Evolutionary conservation across 1,284 basidiomycete genomes (phyloP).

Genomic region (Lentinus polychrous): DNA sequence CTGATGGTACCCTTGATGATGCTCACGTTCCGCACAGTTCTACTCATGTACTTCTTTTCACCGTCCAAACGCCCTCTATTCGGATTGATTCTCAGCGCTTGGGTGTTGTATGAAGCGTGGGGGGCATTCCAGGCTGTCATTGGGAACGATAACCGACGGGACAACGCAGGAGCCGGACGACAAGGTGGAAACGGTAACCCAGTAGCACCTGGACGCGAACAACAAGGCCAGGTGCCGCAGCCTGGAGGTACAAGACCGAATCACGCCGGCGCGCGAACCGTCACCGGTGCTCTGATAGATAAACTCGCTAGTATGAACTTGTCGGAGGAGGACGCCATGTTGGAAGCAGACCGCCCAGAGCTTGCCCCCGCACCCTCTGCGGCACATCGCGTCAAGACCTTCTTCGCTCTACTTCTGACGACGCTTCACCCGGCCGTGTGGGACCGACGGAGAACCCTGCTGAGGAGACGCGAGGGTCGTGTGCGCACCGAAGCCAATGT

Average conservation of each 20-base stretch:
- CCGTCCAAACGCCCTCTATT: conserved; percentile 70
- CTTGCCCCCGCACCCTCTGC: conserved; percentile 33
- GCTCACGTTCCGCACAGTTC: conserved; percentile 58
- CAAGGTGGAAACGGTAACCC: conserved; percentile 5
- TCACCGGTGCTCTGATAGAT: conserved; percentile 37
- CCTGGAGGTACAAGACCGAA: background rate
- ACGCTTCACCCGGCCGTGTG: conserved; percentile 73
- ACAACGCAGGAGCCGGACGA: conserved; percentile 17
- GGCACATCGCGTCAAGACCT: conserved; percentile 44
- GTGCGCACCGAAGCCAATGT: conserved; percentile 60
- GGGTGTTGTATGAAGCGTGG: conserved; percentile 76
- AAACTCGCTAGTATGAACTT: conserved; percentile 52
- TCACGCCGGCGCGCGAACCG: conserved; percentile 6
- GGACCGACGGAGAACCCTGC: conserved; percentile 54
- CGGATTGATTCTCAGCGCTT: conserved; percentile 55
- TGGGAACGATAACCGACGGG: conserved; percentile 28
- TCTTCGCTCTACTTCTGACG: conserved; percentile 49
- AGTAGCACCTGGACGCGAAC: background rate
- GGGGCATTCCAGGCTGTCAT: conserved; percentile 55
- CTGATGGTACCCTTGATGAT: conserved; percentile 61
- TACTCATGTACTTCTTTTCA: conserved; percentile 74
- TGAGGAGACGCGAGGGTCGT: conserved; percentile 59
- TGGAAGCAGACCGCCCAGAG: conserved; percentile 29
- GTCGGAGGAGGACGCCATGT: conserved; percentile 43
- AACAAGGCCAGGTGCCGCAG: conserved; percentile 1